Percentiles rank a stretch among this genome's conserved stretches.
These are phyloP conservation scores for Seiridium unicorne DNA, from an alignment of 2,329 filamentous ascomycete genomes.

Conservation along the genomic window DNA sequence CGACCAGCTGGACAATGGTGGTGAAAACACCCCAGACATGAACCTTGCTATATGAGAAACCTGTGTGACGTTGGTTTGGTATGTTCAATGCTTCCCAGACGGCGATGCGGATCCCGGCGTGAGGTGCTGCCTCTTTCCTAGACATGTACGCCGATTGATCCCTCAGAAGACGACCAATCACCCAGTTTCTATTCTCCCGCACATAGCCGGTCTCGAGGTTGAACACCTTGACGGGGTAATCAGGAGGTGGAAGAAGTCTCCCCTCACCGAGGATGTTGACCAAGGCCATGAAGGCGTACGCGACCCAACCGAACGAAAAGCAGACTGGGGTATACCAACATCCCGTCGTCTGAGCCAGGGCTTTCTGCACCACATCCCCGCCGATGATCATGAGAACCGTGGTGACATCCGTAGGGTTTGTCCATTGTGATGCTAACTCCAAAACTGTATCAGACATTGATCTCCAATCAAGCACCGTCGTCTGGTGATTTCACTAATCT, in stretches of 20 bases:
- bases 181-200: constrained; percentile 11
- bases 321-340: constrained; percentile 15
- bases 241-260: constrained; percentile 14
- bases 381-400: constrained; percentile 18
- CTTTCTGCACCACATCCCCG: constrained; percentile 17
- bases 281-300: constrained; percentile 16
- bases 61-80: background rate
- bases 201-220: constrained; percentile 17
- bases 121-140: background rate
- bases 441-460: background rate
- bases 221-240: constrained; percentile 19
- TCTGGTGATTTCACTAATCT: background rate
- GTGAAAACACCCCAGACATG: constrained; percentile 6
- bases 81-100: background rate
- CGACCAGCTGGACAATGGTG: constrained; percentile 10
- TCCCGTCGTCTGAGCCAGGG: constrained; percentile 16
- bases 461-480: background rate
- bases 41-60: background rate
- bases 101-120: background rate
- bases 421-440: constrained; percentile 8
- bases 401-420: constrained; percentile 12
- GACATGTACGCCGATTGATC: constrained; percentile 6
- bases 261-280: constrained; percentile 16
- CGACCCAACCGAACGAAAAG: constrained; percentile 23
- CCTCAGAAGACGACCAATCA: constrained; percentile 11